Evolutionary conservation across 495 filamentous ascomycete genomes (phyloP).

Genomic region (Glarea lozoyensis): DNA sequence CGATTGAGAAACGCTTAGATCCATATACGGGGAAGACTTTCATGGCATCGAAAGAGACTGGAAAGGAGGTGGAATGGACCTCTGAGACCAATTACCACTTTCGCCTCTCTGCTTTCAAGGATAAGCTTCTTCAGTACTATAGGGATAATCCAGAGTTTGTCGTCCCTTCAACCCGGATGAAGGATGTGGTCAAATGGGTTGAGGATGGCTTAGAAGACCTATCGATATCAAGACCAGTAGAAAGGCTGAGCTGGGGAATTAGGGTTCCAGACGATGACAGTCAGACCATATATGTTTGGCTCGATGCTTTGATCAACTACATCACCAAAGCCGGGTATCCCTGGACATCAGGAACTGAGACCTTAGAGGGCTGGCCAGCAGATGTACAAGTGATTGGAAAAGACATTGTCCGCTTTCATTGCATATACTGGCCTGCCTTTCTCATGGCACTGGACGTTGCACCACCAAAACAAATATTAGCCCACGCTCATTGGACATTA

Average conservation of each 20-base stretch:
- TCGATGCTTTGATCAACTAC: slow-evolving; percentile 93
- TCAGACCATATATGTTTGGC: slow-evolving; percentile 97
- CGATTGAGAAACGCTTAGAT: slow-evolving; percentile 65
- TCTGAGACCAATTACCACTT: slow-evolving; percentile 96
- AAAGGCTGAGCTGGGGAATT: slow-evolving; percentile 82
- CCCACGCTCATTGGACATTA: slow-evolving; percentile 93
- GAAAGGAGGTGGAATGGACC: slow-evolving; percentile 87
- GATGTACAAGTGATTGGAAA: slow-evolving; percentile 91
- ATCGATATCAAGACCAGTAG: slow-evolving; percentile 74
- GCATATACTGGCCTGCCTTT: slow-evolving; percentile 96
- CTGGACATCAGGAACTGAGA: slow-evolving; percentile 49
- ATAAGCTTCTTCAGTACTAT: slow-evolving; percentile 72
- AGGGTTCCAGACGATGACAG: slow-evolving; percentile 71
- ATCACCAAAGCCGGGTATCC: slow-evolving; percentile 83
- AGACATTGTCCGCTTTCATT: slow-evolving; percentile 93
- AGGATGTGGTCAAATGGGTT: slow-evolving; percentile 61
- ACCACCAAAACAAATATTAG: slow-evolving; percentile 71
- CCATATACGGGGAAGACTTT: slow-evolving; percentile 71
- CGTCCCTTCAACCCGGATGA: slow-evolving; percentile 54
- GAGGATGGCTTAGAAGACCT: slow-evolving; percentile 68
- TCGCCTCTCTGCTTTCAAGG: slow-evolving; percentile 70
- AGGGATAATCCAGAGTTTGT: slow-evolving; percentile 61
- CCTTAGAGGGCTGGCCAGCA: slow-evolving; percentile 70
- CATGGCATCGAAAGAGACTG: slow-evolving; percentile 80
- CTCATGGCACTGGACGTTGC: slow-evolving; percentile 82